Conservation (phyloP, 2,329 filamentous ascomycete species). For the Trichoderma citrinoviride region DNA sequence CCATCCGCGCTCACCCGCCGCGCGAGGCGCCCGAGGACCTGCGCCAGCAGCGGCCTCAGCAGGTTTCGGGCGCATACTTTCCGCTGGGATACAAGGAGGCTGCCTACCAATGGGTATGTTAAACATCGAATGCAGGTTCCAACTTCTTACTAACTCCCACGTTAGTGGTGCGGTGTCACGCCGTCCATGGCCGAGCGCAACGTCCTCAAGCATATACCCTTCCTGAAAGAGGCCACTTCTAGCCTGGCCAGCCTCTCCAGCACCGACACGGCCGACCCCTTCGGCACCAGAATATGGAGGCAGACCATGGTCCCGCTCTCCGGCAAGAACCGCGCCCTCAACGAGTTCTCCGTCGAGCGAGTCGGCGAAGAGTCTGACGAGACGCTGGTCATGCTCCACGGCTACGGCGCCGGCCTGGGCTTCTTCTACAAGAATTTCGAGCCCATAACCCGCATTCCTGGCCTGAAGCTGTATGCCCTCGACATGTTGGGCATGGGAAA, state of each 20-base stretch:
- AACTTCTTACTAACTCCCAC: too few species aligned
- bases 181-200: slow-evolving; percentile 82
- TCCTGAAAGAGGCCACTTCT: slow-evolving; percentile 73
- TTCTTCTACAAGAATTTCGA: slow-evolving; percentile 99
- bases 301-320: slow-evolving; percentile 79
- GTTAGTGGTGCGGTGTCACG: slow-evolving; percentile 79
- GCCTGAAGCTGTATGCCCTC: slow-evolving; percentile 90
- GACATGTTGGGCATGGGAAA: slow-evolving; percentile 95
- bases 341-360: slow-evolving; percentile 89
- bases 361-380: slow-evolving; percentile 75
- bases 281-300: slow-evolving; percentile 79
- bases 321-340: slow-evolving; percentile 82
- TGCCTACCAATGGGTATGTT: slow-evolving; percentile 81
- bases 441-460: slow-evolving; percentile 69
- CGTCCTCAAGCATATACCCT: slow-evolving; percentile 82
- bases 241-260: slow-evolving; percentile 50
- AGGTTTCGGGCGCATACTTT: slow-evolving; percentile 55
- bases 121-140: too few species aligned
- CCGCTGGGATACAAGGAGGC: slow-evolving; percentile 90
- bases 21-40: slow-evolving; percentile 24
- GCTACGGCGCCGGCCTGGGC: slow-evolving; percentile 91
- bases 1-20: slow-evolving; percentile 27
- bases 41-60: slow-evolving; percentile 30
- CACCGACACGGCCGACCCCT: slow-evolving; percentile 64
- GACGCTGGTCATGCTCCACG: slow-evolving; percentile 92